Conservation (phyloP, 2,329 filamentous ascomycete genomes). For the Epichloe elymi region DNA sequence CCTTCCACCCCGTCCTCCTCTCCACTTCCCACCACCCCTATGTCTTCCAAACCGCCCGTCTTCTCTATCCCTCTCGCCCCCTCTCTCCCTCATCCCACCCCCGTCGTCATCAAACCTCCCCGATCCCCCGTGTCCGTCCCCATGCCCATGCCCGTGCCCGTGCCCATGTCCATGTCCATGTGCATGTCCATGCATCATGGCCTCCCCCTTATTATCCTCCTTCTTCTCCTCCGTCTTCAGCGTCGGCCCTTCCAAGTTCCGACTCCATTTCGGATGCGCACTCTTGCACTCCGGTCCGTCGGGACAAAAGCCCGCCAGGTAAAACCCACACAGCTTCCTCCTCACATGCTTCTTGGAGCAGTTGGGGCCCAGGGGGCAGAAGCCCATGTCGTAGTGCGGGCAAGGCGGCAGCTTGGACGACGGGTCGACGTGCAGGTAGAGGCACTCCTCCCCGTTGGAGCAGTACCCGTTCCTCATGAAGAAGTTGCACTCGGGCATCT, state of each 20-base stretch:
- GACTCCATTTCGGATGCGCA: slow-evolving; percentile 71
- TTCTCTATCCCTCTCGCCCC: slow-evolving; percentile 23
- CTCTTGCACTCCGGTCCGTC: slow-evolving; percentile 65
- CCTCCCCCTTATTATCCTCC: slow-evolving; percentile 24
- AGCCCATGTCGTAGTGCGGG: slow-evolving; percentile 86
- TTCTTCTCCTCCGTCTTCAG: slow-evolving; percentile 55
- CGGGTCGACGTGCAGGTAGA: slow-evolving; percentile 83
- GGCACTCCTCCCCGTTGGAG: slow-evolving; percentile 90
- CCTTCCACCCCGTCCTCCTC: slow-evolving; percentile 20
- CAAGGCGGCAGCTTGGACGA: slow-evolving; percentile 67
- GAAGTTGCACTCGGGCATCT: slow-evolving; percentile 98
- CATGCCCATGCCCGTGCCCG: slow-evolving; percentile 1
- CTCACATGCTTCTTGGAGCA: slow-evolving; percentile 86
- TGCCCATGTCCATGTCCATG: slow-evolving; percentile 7
- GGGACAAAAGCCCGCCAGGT: slow-evolving; percentile 89
- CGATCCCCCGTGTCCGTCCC: slow-evolving; percentile 17
- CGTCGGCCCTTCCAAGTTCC: slow-evolving; percentile 61
- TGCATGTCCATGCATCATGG: slow-evolving; percentile 18
- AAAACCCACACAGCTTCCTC: slow-evolving; percentile 68
- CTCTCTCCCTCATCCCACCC: slow-evolving; percentile 16
- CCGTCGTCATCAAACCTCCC: slow-evolving; percentile 16
- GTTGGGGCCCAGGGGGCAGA: slow-evolving; percentile 82
- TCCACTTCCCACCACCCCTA: slow-evolving; percentile 25
- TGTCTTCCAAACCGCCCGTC: slow-evolving; percentile 20
- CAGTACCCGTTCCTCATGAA: slow-evolving; percentile 90